Conservation (phyloP, 495 filamentous ascomycete species). For the Cairneyella variabilis region DNA sequence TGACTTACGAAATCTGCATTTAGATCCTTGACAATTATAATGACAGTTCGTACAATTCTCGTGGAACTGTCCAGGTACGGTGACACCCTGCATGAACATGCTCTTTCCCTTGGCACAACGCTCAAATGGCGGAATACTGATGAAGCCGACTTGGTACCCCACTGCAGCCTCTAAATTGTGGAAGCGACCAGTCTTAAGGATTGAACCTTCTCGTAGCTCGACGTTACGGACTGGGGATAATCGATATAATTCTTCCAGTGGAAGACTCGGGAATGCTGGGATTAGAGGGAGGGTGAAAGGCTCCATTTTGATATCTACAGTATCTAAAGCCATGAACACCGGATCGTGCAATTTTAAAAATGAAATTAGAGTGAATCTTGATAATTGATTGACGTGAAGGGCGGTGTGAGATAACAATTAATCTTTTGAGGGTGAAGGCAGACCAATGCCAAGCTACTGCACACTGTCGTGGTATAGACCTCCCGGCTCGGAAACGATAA, state of each 20-base stretch:
- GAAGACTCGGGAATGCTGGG: not conserved
- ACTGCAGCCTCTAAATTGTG: not conserved
- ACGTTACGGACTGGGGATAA: not conserved
- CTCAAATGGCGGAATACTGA: not conserved
- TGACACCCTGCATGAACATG: not conserved
- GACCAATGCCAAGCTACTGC: no score
- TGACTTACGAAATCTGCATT: not conserved
- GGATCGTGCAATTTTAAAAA: no score
- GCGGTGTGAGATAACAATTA: no score
- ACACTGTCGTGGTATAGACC: no score
- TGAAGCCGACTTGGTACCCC: not conserved
- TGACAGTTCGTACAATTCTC: not conserved
- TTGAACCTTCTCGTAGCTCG: not conserved
- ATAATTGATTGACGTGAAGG: no score
- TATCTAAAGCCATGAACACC: no score
- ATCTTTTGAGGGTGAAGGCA: no score
- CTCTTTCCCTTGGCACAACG: not conserved
- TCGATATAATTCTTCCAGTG: not conserved
- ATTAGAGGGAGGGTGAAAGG: not conserved
- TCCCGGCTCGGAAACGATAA: no score
- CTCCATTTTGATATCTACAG: no score
- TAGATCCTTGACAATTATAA: not conserved
- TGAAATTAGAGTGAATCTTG: no score
- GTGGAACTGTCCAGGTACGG: not conserved
- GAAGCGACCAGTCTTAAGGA: not conserved